phyloP scores from a whole-genome alignment of 495 filamentous ascomycete genomes.

The Emericellopsis terricola region DNA sequence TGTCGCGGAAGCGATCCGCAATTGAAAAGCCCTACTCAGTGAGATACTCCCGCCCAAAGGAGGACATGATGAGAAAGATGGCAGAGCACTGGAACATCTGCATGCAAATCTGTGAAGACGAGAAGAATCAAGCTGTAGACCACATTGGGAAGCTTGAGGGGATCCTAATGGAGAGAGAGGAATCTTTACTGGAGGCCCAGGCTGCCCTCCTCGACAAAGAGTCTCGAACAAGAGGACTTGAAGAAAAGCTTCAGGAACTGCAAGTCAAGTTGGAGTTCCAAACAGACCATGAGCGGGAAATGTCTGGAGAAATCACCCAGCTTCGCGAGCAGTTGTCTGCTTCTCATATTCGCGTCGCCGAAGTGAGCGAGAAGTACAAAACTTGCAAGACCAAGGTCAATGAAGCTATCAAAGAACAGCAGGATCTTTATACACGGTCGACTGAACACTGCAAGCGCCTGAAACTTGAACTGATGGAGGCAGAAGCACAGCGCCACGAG shows the following conservation, averaged over 20 bases:
- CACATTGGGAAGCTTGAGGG: not conserved
- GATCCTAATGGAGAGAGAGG: no score
- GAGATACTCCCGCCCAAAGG: not conserved
- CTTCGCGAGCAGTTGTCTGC: not conserved
- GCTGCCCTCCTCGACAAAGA: not conserved
- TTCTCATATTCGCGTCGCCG: not conserved
- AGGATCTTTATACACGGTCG: not conserved
- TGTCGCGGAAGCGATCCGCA: slow-evolving; percentile 1
- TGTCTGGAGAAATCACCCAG: not conserved
- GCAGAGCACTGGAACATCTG: not conserved
- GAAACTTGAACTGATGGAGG: not conserved
- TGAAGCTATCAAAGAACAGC: slow-evolving; percentile 1
- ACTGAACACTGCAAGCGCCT: not conserved
- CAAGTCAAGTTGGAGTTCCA: no score
- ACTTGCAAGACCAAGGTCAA: not conserved
- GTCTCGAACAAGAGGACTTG: not conserved
- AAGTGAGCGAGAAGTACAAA: not conserved
- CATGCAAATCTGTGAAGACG: not conserved
- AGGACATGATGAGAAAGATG: not conserved
- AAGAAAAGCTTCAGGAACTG: not conserved
- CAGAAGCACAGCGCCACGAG: not conserved
- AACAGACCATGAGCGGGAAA: no score
- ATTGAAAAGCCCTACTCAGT: not conserved
- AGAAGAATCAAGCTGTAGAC: not conserved
- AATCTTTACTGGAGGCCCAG: not conserved